Conservation (phyloP, 2,329 filamentous ascomycete species). For the Chalaropsis thielavioides region DNA sequence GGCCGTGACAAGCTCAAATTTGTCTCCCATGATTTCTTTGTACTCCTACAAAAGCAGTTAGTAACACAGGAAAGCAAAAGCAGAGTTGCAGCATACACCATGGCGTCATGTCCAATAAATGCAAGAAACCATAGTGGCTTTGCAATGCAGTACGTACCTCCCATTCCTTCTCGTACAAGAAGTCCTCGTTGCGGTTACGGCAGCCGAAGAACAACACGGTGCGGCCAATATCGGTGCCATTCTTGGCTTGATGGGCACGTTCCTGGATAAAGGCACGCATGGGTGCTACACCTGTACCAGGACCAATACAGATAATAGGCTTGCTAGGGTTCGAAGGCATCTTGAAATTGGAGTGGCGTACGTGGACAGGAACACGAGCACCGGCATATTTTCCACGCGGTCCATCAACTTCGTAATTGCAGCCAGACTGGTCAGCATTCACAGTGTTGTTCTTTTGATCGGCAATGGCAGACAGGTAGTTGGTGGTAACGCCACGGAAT, state of each 20-base stretch:
- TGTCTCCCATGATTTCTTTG: constrained; percentile 69
- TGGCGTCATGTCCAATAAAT: background rate
- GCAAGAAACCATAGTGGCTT: background rate
- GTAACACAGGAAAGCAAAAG: constrained; percentile 14
- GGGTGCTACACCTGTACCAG: constrained; percentile 89
- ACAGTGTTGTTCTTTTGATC: constrained; percentile 90
- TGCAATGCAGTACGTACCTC: constrained; percentile 47
- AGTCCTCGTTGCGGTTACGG: constrained; percentile 76
- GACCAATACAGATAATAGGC: constrained; percentile 90
- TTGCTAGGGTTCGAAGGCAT: constrained; percentile 87
- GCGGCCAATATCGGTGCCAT: constrained; percentile 69
- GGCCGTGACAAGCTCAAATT: constrained; percentile 78
- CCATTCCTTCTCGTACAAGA: constrained; percentile 84
- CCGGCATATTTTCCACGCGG: constrained; percentile 96
- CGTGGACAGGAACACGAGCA: constrained; percentile 84
- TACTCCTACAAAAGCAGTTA: constrained; percentile 48
- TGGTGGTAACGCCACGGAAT: constrained; percentile 90
- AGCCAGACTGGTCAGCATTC: constrained; percentile 64
- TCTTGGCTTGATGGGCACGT: constrained; percentile 65
- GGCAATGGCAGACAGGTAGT: constrained; percentile 88
- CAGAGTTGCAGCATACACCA: background rate
- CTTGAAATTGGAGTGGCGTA: constrained; percentile 98
- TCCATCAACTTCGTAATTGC: constrained; percentile 74
- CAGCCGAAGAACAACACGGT: constrained; percentile 93
- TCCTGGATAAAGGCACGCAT: constrained; percentile 95